Conservation (phyloP, 1,284 basidiomycete genomes). For the Melampsora americana region DNA sequence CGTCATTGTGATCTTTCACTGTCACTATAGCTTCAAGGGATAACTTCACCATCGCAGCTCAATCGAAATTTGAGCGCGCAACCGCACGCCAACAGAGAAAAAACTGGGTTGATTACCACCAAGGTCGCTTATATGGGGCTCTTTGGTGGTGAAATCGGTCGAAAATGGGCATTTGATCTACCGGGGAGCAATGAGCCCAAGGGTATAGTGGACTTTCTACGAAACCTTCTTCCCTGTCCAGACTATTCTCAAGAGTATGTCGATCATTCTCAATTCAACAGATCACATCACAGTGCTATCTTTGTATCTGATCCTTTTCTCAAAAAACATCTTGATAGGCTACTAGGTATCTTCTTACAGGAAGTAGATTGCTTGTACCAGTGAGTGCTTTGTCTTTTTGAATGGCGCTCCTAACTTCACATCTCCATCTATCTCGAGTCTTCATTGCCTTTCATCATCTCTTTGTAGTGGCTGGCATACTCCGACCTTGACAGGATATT, state of each 20-base stretch:
- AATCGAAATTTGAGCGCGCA: constrained; percentile 5
- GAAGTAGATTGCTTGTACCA: constrained; percentile 43
- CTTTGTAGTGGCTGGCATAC: constrained; percentile 33
- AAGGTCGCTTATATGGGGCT: constrained; percentile 41
- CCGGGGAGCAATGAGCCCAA: constrained; percentile 12
- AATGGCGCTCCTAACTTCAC: background rate
- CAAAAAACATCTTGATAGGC: background rate
- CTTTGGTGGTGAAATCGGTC: constrained; percentile 34
- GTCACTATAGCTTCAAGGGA: constrained; percentile 16
- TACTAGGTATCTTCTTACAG: constrained; percentile 24
- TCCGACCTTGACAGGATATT: constrained; percentile 29
- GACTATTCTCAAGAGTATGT: constrained; percentile 22
- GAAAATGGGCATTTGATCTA: constrained; percentile 35
- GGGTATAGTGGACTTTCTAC: constrained; percentile 11
- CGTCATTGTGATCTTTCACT: too few species aligned
- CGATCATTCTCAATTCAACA: background rate
- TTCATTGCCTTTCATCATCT: background rate
- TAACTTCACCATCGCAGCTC: constrained; percentile 28
- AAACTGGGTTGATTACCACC: constrained; percentile 27
- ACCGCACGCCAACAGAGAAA: background rate
- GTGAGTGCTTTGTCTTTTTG: constrained; percentile 9
- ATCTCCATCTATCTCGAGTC: background rate
- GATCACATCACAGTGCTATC: background rate
- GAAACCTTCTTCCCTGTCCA: constrained; percentile 16
- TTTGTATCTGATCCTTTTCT: background rate